Base-by-base conservation (phyloP, 1,284 basidiomycete species). In the Ustanciosporium gigantosporum region DNA sequence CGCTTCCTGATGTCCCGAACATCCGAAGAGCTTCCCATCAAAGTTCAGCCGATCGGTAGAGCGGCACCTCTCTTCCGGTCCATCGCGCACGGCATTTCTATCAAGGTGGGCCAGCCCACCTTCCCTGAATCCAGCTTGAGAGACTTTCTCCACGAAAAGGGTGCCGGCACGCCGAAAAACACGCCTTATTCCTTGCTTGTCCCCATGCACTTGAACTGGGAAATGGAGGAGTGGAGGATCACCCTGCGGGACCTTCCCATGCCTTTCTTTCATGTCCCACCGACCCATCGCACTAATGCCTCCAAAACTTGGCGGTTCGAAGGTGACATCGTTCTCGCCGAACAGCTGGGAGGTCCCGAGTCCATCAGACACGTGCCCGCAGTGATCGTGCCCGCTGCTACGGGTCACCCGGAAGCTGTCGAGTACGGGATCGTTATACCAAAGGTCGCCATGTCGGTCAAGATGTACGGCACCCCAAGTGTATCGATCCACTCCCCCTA, bases 371-470 rank as follows among this genome's bases (percentile, higher is more conserved):
- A 76, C 36, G 68, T 76, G 13, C 68, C 66, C 3, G 68, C 69
- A 6, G 57, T 68, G 22, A 50, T 77, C 16, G 68, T 77, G 23
- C 73, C 73, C 5, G 74, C 70, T 5, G 57, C 70, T 1, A 67
- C 68, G 3, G 72, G 85, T 31, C 50, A 42, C 13, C 34, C 46
- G 13, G 84, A 84, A 16, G 82, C 84, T 17, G 77, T 81, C 3
- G 81, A 84, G 8, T 84, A 93, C 42, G 80, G 81, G 5, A 80
- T 95, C 19, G 76, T 82, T 29, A 83, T 96, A 24, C 91, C 91
- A 0, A 96, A 94, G 78, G 92, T 91, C 0, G 87, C 92, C 48
- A 94, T 94, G 89, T 89, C 93, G 0, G 88, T 93, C 69, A 97
- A 97, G 79, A 89, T 87, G 19, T 97, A 94, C 74, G 90, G 90